These are phyloP conservation scores for Nakazawaea siamensis DNA, from an alignment of 805 yeast species.

Conservation along the genomic window DNA sequence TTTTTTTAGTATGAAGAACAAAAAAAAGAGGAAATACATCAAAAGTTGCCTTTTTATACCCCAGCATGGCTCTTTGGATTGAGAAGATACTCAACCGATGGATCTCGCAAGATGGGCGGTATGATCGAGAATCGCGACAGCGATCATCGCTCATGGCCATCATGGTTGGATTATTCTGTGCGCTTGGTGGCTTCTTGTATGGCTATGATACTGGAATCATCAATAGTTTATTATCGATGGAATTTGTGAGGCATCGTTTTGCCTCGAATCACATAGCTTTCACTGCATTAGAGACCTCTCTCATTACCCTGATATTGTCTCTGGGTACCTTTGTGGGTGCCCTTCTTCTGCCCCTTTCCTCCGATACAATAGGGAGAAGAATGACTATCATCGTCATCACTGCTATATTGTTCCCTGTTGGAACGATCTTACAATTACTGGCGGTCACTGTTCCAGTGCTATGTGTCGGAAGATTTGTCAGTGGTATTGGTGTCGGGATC, in stretches of 20 bases:
- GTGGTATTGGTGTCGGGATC: constrained; percentile 70
- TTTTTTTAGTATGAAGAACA: too few species aligned
- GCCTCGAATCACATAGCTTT: constrained; percentile 40
- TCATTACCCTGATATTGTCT: constrained; percentile 72
- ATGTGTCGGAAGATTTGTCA: constrained; percentile 66
- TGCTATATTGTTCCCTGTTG: constrained; percentile 57
- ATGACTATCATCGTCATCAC: constrained; percentile 54
- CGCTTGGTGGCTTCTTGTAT: constrained; percentile 84
- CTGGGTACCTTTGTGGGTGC: constrained; percentile 76
- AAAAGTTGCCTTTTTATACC: too few species aligned
- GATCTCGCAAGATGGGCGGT: too few species aligned
- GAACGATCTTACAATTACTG: constrained; percentile 62
- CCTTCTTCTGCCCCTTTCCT: constrained; percentile 45
- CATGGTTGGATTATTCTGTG: constrained; percentile 72
- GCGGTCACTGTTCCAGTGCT: constrained; percentile 41
- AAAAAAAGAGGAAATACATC: too few species aligned
- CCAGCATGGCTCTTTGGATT: too few species aligned
- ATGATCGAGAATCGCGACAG: constrained; percentile 8
- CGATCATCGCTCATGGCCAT: constrained; percentile 55
- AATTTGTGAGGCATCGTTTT: constrained; percentile 48
- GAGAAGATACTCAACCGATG: too few species aligned
- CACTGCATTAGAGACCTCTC: constrained; percentile 54
- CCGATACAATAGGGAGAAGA: constrained; percentile 71
- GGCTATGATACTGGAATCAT: constrained; percentile 89
- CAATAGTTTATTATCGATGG: constrained; percentile 73